Evolutionary conservation across 345 rosid genomes (phyloP).

Genomic region (Aquilaria yunnanensis): DNA sequence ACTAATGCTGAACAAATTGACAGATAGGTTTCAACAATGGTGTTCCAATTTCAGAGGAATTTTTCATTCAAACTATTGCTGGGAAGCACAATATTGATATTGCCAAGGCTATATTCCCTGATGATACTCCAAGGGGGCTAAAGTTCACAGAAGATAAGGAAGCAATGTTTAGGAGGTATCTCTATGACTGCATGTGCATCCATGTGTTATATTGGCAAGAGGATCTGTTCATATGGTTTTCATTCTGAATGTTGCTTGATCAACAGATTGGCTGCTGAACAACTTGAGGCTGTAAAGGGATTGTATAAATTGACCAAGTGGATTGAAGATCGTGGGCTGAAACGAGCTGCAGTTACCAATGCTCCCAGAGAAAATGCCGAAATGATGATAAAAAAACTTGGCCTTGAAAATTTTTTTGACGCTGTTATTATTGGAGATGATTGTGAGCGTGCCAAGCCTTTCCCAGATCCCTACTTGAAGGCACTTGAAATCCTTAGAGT

Average conservation of each 20-base stretch:
- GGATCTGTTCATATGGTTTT: not conserved
- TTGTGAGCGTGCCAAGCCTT: slow-evolving; percentile 82
- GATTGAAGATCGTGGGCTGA: slow-evolving; percentile 79
- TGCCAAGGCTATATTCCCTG: slow-evolving; percentile 56
- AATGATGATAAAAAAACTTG: slow-evolving; percentile 68
- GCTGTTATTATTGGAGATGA: slow-evolving; percentile 67
- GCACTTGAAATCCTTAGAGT: slow-evolving; percentile 70
- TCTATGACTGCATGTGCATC: not conserved
- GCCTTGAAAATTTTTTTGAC: slow-evolving; percentile 73
- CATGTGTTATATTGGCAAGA: not conserved
- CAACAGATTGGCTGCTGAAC: slow-evolving; percentile 61
- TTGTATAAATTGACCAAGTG: slow-evolving; percentile 66
- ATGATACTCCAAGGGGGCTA: slow-evolving; percentile 56
- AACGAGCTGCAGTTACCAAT: slow-evolving; percentile 93
- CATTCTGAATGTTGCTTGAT: not conserved
- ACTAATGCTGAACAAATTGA: slow-evolving; percentile 7
- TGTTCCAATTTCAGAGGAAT: slow-evolving; percentile 75
- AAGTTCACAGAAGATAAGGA: slow-evolving; percentile 74
- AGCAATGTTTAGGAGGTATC: slow-evolving; percentile 68
- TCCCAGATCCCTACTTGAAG: slow-evolving; percentile 83
- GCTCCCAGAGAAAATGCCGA: slow-evolving; percentile 91
- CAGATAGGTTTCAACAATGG: slow-evolving; percentile 93
- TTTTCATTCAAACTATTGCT: slow-evolving; percentile 55
- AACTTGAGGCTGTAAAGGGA: slow-evolving; percentile 60
- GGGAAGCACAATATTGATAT: slow-evolving; percentile 82